Base-by-base conservation (phyloP, 345 rosid species). In the Salix udensis region DNA sequence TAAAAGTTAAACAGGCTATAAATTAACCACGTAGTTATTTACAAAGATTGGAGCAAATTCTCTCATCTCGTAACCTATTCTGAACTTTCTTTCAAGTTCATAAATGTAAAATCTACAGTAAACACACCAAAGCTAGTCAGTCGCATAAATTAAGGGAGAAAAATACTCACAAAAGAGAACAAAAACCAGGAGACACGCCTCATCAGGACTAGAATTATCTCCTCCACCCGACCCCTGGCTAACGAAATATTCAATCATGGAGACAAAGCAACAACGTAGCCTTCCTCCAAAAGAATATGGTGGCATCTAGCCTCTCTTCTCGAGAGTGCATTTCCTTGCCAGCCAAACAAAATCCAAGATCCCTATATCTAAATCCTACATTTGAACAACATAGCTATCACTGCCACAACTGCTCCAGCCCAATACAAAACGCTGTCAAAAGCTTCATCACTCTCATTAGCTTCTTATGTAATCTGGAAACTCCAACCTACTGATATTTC, bases 241-340 rank as follows among this genome's bases (percentile, higher is more conserved):
- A 81, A 83, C 81, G 60, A 86, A 81, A 87, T 83, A 86, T 87
- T 82, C 74, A 78, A 81, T 75, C 87, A 60, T 66, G 88, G 86
- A 81, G 90, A 81, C 85, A 74, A 77, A 50, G 74, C 81, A 74
- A 53, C 76, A 68, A 74, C 76, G 74, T 82, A 77, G 84, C 89
- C 82, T 74, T 81, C 88, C 91, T 80, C 92, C 85, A 64, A 67
- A 94, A 94, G 96, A 92, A 94, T 94, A 82, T 70, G 84, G 42
- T 72, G 83, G 42, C 76, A 71, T 79, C 87, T 82, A 82, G 30
- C 76, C 46, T 42, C 46, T 42, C 46, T 42, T 42, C 79, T 78
- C 26, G 39, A 70, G 76, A 53, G 77, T 24, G 26, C 69, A 66
- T 28, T 67, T 75, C 66, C 80, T 78, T 78, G 68, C 76, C 77